These are phyloP conservation scores for Fragilaria crotonensis DNA, from an alignment of 108 stramenopile genomes.

Conservation along the genomic window DNA sequence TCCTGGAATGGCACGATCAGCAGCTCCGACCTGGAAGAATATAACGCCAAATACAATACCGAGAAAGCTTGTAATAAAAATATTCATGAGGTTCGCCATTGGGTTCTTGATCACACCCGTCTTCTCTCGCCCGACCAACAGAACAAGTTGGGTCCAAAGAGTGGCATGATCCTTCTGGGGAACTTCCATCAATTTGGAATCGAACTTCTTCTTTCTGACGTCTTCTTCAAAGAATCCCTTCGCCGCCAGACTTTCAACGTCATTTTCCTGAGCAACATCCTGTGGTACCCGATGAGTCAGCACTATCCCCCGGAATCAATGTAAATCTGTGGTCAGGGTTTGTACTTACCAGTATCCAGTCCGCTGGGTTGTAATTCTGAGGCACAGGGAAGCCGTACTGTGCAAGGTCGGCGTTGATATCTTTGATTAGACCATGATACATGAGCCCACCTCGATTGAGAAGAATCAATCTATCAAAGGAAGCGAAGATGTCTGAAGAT, in stretches of 20 bases:
- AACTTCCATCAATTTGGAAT: constrained; percentile 7
- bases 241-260: constrained; percentile 28
- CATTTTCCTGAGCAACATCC: constrained; percentile 36
- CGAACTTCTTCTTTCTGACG: too few species aligned
- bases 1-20: background rate
- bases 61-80: constrained; percentile 30
- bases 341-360: constrained; percentile 47
- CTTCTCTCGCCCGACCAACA: constrained; percentile 29
- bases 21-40: constrained; percentile 23
- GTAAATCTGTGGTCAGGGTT: background rate
- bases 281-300: background rate
- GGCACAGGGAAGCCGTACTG: constrained; percentile 49
- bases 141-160: constrained; percentile 19
- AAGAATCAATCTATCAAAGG: constrained; percentile 59
- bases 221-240: constrained; percentile 27
- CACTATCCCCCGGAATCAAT: background rate
- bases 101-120: constrained; percentile 14
- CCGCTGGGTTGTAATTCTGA: constrained; percentile 57
- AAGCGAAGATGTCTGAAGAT: constrained; percentile 48
- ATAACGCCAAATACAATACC: constrained; percentile 19
- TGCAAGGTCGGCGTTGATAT: constrained; percentile 18
- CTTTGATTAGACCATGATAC: constrained; percentile 34
- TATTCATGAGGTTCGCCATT: constrained; percentile 24
- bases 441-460: constrained; percentile 46
- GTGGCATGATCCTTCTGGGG: constrained; percentile 2